phyloP scores from a whole-genome alignment of 164 flowering plant genomes.

The Vitis rupestris region DNA sequence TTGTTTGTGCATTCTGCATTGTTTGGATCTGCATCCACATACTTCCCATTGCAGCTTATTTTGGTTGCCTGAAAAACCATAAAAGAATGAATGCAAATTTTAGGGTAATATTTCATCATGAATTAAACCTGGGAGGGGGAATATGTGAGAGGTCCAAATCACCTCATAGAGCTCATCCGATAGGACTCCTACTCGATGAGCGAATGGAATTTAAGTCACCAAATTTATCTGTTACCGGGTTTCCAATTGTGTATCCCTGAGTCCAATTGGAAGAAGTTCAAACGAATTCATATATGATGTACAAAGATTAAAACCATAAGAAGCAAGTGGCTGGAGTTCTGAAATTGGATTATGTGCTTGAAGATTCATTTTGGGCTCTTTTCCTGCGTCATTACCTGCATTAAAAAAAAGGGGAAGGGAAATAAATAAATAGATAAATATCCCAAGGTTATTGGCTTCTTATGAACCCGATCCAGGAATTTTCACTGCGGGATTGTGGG shows the following conservation, averaged over 20 bases:
- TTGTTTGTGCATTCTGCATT: constrained; percentile 17
- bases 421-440: neutral
- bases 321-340: neutral
- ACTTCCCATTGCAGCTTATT: constrained; percentile 23
- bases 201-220: constrained; percentile 25
- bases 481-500: too few species aligned
- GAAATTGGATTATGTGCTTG: neutral
- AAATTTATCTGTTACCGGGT: constrained; percentile 22
- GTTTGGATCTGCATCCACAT: constrained; percentile 20
- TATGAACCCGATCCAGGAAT: too few species aligned
- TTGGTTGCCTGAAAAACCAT: constrained; percentile 16
- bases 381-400: constrained; percentile 19
- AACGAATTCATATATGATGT: neutral
- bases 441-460: too few species aligned
- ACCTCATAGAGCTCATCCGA: constrained; percentile 57
- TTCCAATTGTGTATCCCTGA: constrained; percentile 52
- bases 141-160: neutral
- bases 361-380: constrained; percentile 6
- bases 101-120: too few species aligned
- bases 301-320: too few species aligned
- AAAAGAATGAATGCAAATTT: too few species aligned
- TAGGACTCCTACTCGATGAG: constrained; percentile 46
- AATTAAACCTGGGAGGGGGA: too few species aligned
- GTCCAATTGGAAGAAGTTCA: neutral
- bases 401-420: neutral